Conservation (phyloP, 2,329 filamentous ascomycete species). For the Coniochaeta hoffmannii region DNA sequence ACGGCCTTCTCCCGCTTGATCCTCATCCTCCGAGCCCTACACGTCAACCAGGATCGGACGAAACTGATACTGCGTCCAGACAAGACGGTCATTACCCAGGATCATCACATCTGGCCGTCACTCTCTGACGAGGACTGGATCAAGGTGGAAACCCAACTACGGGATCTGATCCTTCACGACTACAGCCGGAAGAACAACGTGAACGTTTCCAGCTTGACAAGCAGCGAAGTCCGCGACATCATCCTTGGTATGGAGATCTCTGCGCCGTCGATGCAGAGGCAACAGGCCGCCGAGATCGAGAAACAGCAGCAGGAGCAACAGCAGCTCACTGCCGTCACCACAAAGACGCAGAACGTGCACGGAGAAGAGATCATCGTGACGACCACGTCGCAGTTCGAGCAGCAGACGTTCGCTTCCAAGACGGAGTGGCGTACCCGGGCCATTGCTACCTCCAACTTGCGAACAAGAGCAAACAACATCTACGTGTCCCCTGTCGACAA, state of each 20-base stretch:
- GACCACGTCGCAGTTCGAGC: conserved; percentile 95
- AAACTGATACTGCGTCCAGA: conserved; percentile 92
- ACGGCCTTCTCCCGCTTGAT: conserved; percentile 95
- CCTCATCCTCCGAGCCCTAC: conserved; percentile 85
- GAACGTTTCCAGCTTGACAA: conserved; percentile 94
- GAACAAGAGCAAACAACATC: conserved; percentile 93
- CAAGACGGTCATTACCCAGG: conserved; percentile 96
- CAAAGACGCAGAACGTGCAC: conserved; percentile 94
- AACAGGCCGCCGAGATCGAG: conserved; percentile 97
- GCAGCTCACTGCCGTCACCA: conserved; percentile 93
- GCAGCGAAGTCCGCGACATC: conserved; percentile 94
- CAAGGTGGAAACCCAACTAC: conserved; percentile 94
- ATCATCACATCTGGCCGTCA: conserved; percentile 97
- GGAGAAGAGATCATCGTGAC: conserved; percentile 98
- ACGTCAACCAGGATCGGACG: conserved; percentile 98
- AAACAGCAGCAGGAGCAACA: conserved; percentile 97
- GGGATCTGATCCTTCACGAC: conserved; percentile 94
- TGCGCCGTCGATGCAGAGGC: conserved; percentile 93
- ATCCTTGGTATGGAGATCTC: conserved; percentile 99
- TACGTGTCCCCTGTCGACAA: conserved; percentile 96
- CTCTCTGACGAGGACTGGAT: conserved; percentile 97
- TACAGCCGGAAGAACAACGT: conserved; percentile 99
- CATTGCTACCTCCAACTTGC: conserved; percentile 91
- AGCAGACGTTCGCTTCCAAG: conserved; percentile 96
- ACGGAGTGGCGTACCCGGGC: conserved; percentile 97